phyloP scores from a whole-genome alignment of 2,329 filamentous ascomycete genomes.

The Nemania sp. region DNA sequence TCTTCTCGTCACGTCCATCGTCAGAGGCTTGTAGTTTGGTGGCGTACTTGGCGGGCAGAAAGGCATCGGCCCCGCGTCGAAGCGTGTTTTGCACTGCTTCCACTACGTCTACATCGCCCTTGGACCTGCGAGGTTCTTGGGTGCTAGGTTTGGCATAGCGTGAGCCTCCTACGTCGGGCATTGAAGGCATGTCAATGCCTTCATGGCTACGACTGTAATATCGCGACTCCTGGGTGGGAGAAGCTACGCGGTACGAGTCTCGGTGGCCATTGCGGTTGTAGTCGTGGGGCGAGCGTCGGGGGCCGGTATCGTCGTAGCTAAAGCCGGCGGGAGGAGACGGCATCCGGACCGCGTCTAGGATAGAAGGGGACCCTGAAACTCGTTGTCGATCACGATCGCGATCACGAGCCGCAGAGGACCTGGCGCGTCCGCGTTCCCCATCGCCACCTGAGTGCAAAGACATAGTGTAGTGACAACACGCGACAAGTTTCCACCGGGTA shows the following conservation, averaged over 20 bases:
- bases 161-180: conserved; percentile 20
- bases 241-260: conserved; percentile 42
- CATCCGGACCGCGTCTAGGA: conserved; percentile 49
- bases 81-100: conserved; percentile 34
- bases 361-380: conserved; percentile 37
- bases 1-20: conserved; percentile 42
- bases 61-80: conserved; percentile 39
- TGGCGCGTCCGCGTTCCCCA: conserved; percentile 52
- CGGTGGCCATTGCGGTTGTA: conserved; percentile 43
- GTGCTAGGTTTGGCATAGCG: conserved; percentile 18
- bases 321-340: conserved; percentile 47
- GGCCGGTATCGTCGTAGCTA: conserved; percentile 46
- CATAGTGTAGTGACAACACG: conserved; percentile 44
- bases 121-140: conserved; percentile 30
- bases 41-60: conserved; percentile 41
- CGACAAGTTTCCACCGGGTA: background rate
- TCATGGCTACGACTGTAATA: conserved; percentile 34
- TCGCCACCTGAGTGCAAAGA: conserved; percentile 55
- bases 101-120: conserved; percentile 36
- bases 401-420: conserved; percentile 48
- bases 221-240: conserved; percentile 38
- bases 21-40: conserved; percentile 38
- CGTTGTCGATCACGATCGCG: conserved; percentile 43
- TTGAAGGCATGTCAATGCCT: conserved; percentile 27
- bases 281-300: conserved; percentile 41